Conservation (phyloP, 306 rosid genomes). For the Quercus aquifolioides region DNA sequence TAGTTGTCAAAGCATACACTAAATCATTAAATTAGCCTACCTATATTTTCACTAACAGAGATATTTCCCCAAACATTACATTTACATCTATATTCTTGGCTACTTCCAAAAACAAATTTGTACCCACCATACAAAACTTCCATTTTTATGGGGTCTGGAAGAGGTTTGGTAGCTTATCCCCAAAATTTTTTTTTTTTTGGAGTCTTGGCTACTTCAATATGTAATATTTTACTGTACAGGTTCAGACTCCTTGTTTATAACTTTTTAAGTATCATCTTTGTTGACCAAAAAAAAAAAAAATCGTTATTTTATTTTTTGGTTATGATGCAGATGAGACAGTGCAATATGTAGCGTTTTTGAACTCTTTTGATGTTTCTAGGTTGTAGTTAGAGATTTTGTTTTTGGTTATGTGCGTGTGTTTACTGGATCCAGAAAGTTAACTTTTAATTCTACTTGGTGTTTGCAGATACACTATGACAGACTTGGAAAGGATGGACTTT, state of each 20-base stretch:
- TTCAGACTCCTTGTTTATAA: not conserved
- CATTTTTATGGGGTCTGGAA: no score
- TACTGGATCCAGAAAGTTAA: not conserved
- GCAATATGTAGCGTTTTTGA: not conserved
- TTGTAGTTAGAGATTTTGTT: not conserved
- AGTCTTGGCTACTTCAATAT: not conserved
- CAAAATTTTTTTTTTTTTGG: no score
- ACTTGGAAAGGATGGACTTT: conserved; percentile 83
- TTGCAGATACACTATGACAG: conserved; percentile 92
- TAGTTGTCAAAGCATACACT: not conserved
- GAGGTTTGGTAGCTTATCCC: no score
- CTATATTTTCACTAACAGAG: not conserved
- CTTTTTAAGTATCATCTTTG: not conserved
- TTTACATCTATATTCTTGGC: not conserved
- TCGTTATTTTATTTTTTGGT: not conserved
- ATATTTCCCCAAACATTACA: not conserved
- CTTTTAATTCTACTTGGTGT: conserved; percentile 11
- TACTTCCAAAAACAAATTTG: no score
- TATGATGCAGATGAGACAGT: not conserved
- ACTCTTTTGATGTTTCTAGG: not conserved
- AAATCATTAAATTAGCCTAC: not conserved
- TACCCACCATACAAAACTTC: no score
- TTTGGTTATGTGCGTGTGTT: not conserved
- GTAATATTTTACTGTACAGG: not conserved
- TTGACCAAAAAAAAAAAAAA: not conserved